Evolutionary conservation across 2,329 filamentous ascomycete genomes (phyloP).

Genomic region (Colletotrichum orchidophilum): DNA sequence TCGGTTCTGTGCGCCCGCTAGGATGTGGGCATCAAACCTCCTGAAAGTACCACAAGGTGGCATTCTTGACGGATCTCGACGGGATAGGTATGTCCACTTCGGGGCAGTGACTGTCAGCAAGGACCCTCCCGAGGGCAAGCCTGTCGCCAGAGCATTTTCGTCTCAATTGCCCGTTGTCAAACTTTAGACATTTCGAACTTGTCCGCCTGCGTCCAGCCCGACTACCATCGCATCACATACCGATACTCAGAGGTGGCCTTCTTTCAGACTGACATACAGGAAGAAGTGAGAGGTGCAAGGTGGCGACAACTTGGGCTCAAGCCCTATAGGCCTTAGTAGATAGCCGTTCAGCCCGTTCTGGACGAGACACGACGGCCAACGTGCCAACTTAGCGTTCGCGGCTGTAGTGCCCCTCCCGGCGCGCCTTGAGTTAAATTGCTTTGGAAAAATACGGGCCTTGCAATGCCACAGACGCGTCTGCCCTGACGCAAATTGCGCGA

Average conservation of each 20-base stretch:
- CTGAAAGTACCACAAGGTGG: constrained; percentile 29
- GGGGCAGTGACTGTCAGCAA: constrained; percentile 8
- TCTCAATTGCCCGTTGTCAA: constrained; percentile 22
- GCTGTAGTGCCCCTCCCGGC: constrained; percentile 20
- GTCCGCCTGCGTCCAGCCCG: background rate
- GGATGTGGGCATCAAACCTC: constrained; percentile 30
- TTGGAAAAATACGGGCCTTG: constrained; percentile 14
- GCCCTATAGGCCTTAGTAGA: background rate
- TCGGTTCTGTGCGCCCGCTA: constrained; percentile 28
- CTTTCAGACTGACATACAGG: background rate
- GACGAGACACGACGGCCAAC: constrained; percentile 12
- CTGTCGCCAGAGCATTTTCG: constrained; percentile 11
- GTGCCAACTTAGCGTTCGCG: constrained; percentile 4
- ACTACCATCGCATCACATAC: constrained; percentile 8
- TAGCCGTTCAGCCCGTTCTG: constrained; percentile 4
- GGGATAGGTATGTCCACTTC: background rate
- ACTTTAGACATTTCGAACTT: constrained; percentile 8
- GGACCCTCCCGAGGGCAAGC: constrained; percentile 4
- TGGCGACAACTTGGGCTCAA: background rate
- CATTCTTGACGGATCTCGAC: constrained; percentile 16
- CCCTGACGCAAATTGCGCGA: constrained; percentile 12
- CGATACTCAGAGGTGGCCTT: constrained; percentile 19
- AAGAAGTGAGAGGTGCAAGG: background rate
- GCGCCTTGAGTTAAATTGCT: constrained; percentile 25
- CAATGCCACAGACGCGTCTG: constrained; percentile 27